phyloP scores from a whole-genome alignment of 169 alveolate genomes.

The Eimeria nieschulzi region DNA sequence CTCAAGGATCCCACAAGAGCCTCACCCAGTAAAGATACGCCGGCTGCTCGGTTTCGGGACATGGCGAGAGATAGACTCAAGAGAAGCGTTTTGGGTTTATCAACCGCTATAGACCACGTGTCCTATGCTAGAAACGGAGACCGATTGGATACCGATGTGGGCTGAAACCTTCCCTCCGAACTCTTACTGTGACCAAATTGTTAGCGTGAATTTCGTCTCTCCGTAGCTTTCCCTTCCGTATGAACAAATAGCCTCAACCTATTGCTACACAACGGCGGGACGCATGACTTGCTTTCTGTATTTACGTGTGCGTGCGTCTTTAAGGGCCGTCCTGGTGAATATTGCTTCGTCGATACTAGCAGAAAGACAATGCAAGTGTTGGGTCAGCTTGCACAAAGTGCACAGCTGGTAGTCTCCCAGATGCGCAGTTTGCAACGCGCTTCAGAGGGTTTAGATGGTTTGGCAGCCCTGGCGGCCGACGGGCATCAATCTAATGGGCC shows the following conservation, averaged over 20 bases:
- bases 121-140: not conserved
- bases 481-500: no score
- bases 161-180: not conserved
- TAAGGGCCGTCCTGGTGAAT: no score
- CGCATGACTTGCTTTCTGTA: no score
- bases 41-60: constrained; percentile 13
- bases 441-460: constrained; percentile 2
- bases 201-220: no score
- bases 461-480: not conserved
- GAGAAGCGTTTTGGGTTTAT: constrained; percentile 20
- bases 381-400: not conserved
- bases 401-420: constrained; percentile 27
- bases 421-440: constrained; percentile 39
- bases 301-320: no score
- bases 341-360: not conserved
- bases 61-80: constrained; percentile 36
- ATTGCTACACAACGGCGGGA: no score
- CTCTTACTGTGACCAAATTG: not conserved
- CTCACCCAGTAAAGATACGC: not conserved
- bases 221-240: not conserved
- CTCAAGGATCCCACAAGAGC: not conserved
- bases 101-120: not conserved
- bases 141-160: not conserved
- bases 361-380: not conserved
- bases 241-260: no score